phyloP scores from a whole-genome alignment of 805 yeast genomes.

The Pichia ethanolica region DNA sequence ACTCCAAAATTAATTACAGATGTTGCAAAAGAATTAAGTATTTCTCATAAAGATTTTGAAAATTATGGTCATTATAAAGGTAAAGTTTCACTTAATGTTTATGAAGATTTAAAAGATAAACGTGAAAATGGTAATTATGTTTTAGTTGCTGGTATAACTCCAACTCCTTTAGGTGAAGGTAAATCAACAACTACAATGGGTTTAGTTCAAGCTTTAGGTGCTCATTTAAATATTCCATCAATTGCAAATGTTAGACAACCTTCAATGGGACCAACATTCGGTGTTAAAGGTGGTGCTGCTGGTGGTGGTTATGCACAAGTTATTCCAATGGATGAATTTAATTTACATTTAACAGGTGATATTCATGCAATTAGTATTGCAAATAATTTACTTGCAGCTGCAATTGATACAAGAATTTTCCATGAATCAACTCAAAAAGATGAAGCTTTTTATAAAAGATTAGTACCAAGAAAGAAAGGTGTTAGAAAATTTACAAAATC shows the following conservation, averaged over 20 bases:
- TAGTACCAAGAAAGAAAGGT: constrained; percentile 72
- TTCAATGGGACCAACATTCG: constrained; percentile 84
- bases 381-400: constrained; percentile 74
- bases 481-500: constrained; percentile 57
- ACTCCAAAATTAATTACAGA: constrained; percentile 62
- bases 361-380: constrained; percentile 82
- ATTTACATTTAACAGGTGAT: constrained; percentile 81
- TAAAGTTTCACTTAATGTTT: constrained; percentile 57
- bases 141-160: constrained; percentile 77
- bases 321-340: constrained; percentile 84
- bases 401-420: constrained; percentile 80
- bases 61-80: constrained; percentile 73
- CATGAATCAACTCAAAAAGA: constrained; percentile 72
- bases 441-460: constrained; percentile 63
- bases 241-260: constrained; percentile 84
- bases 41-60: constrained; percentile 61
- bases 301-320: constrained; percentile 88
- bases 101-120: constrained; percentile 52
- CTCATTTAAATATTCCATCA: constrained; percentile 60
- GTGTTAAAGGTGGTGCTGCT: constrained; percentile 87
- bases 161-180: constrained; percentile 83
- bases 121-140: constrained; percentile 63
- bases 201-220: constrained; percentile 72
- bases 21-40: constrained; percentile 64
- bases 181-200: constrained; percentile 82